Conservation (phyloP, 2,329 filamentous ascomycete species). For the Penicillium sp. region DNA sequence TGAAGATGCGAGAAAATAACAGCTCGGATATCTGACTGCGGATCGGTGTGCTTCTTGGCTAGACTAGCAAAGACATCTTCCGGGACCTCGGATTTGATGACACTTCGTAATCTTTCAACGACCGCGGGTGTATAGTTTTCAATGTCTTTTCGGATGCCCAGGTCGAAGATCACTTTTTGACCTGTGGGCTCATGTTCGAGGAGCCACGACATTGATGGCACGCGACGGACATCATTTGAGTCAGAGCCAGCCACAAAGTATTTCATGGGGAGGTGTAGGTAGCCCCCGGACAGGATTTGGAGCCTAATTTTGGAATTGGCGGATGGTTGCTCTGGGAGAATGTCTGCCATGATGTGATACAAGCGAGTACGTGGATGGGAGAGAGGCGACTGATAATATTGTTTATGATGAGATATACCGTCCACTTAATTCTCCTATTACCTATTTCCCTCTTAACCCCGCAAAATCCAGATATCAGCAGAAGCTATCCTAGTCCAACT, state of each 20-base stretch:
- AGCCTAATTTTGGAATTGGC: not conserved
- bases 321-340: not conserved
- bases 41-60: not conserved
- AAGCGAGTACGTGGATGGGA: not conserved
- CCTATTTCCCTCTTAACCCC: too few species aligned
- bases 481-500: not conserved
- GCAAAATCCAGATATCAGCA: not conserved
- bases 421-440: too few species aligned
- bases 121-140: not conserved
- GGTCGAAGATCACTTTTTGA: not conserved
- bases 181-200: not conserved
- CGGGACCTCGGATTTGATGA: not conserved
- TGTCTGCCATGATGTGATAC: not conserved
- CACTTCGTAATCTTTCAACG: not conserved
- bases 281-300: not conserved
- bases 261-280: not conserved
- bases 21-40: not conserved
- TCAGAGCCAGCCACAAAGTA: not conserved
- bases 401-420: too few species aligned
- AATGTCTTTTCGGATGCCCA: not conserved
- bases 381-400: too few species aligned
- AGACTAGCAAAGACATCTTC: not conserved
- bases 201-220: conserved; percentile 1
- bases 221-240: not conserved
- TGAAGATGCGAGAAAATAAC: conserved; percentile 1